These are phyloP conservation scores for Penicillium angulare DNA, from an alignment of 495 filamentous ascomycete genomes.

Conservation along the genomic window DNA sequence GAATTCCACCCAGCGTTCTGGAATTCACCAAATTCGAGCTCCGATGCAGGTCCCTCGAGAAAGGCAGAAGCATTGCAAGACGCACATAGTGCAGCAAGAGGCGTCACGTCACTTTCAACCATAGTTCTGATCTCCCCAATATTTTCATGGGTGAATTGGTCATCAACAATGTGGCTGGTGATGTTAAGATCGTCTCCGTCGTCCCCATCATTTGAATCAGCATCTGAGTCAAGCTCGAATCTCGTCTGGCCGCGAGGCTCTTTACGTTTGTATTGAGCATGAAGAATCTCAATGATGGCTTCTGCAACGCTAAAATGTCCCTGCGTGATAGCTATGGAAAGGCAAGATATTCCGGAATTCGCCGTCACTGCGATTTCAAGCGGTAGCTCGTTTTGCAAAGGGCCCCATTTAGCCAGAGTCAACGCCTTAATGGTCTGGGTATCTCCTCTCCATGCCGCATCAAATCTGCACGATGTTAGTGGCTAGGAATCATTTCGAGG, in stretches of 20 bases:
- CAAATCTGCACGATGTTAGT: slow-evolving; percentile 47
- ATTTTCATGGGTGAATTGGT: slow-evolving; percentile 68
- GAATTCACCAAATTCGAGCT: neutral
- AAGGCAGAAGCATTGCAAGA: slow-evolving; percentile 25
- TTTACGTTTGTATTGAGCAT: slow-evolving; percentile 59
- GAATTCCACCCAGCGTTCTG: neutral
- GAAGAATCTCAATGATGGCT: slow-evolving; percentile 62
- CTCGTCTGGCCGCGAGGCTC: slow-evolving; percentile 36
- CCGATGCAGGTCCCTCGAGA: slow-evolving; percentile 15
- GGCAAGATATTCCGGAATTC: slow-evolving; percentile 44
- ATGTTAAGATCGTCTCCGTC: slow-evolving; percentile 46
- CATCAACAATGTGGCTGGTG: slow-evolving; percentile 47
- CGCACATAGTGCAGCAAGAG: slow-evolving; percentile 46
- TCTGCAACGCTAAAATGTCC: slow-evolving; percentile 61
- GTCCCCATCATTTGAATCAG: slow-evolving; percentile 27
- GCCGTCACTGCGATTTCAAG: slow-evolving; percentile 61
- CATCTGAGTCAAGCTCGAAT: slow-evolving; percentile 47
- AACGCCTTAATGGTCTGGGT: slow-evolving; percentile 49
- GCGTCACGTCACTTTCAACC: slow-evolving; percentile 57
- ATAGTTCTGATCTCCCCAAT: slow-evolving; percentile 61
- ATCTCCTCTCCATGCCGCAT: slow-evolving; percentile 70
- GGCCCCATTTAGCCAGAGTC: slow-evolving; percentile 46
- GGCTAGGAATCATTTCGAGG: neutral
- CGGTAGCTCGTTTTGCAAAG: slow-evolving; percentile 43
- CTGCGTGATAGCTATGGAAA: slow-evolving; percentile 62